These are phyloP conservation scores for Oehlia diaphana DNA, from an alignment of 192 early-diverging fungal species.

Conservation along the genomic window DNA sequence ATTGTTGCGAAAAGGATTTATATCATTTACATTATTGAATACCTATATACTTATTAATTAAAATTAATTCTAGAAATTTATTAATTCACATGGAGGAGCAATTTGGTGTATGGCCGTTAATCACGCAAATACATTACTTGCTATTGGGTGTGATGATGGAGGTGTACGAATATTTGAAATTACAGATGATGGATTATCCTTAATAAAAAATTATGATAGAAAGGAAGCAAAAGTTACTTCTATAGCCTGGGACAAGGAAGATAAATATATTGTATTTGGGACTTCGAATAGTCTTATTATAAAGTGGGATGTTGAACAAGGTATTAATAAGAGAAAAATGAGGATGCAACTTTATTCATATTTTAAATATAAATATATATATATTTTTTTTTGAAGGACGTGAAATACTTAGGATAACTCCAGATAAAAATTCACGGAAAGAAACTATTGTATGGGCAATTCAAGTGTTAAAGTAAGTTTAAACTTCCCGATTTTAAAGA, in stretches of 20 bases:
- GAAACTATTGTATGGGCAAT: conserved; percentile 92
- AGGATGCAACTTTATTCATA: neutral
- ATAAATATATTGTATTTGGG: conserved; percentile 74
- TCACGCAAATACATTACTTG: conserved; percentile 71
- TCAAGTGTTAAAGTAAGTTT: conserved; percentile 47
- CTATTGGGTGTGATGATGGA: conserved; percentile 93
- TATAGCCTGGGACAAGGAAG: conserved; percentile 78
- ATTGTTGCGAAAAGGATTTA: too few species aligned
- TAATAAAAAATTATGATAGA: conserved; percentile 55
- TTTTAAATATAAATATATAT: neutral
- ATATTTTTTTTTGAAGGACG: conserved; percentile 36
- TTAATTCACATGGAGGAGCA: conserved; percentile 86
- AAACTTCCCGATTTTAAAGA: neutral
- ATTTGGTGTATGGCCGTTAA: conserved; percentile 93
- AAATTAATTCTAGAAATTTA: conserved; percentile 45
- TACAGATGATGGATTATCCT: conserved; percentile 65
- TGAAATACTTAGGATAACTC: conserved; percentile 68
- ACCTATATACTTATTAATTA: neutral
- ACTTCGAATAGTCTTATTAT: conserved; percentile 80
- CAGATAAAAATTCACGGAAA: conserved; percentile 67
- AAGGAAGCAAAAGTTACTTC: conserved; percentile 73
- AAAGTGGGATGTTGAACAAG: conserved; percentile 59
- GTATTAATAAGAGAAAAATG: neutral
- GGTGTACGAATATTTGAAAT: conserved; percentile 87
- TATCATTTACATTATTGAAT: too few species aligned